These are phyloP conservation scores for Halenospora varia DNA, from an alignment of 495 filamentous ascomycete genomes.

Conservation along the genomic window DNA sequence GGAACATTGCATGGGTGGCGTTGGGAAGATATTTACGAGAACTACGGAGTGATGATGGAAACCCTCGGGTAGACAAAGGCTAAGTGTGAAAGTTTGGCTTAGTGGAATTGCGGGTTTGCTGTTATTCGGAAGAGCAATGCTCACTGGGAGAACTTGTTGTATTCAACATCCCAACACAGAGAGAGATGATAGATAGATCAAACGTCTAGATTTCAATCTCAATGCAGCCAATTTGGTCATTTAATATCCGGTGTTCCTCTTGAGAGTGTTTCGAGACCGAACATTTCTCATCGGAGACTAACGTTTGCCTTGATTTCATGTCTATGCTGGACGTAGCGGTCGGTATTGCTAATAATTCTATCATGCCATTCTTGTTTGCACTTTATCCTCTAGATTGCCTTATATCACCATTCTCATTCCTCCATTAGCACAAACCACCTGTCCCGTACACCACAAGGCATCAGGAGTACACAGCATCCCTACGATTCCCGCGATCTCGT, in stretches of 20 bases:
- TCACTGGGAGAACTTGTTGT: constrained; percentile 4
- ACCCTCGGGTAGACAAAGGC: background rate
- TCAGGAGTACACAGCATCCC: constrained; percentile 78
- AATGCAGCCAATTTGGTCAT: no score
- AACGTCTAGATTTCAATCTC: no score
- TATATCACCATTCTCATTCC: constrained; percentile 58
- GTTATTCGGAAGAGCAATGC: background rate
- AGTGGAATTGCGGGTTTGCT: background rate
- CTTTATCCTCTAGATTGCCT: no score
- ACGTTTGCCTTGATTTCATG: no score
- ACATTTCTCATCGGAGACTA: no score
- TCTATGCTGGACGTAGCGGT: no score
- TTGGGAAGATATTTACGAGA: constrained; percentile 1
- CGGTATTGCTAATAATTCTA: no score
- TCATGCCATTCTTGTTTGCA: no score
- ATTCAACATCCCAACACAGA: constrained; percentile 15
- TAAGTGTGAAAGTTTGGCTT: background rate
- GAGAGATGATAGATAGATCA: background rate
- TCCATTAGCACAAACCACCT: constrained; percentile 83
- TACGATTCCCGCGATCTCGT: constrained; percentile 80
- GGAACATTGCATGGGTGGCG: constrained; percentile 15
- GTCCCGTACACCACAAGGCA: constrained; percentile 75
- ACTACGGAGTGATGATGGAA: background rate
- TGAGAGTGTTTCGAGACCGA: no score
- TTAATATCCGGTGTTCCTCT: no score